Evolutionary conservation across 2,329 filamentous ascomycete species (phyloP), one percentile per base, ranked within the genome.

Genomic region (Aspergillus awamori): DNA sequence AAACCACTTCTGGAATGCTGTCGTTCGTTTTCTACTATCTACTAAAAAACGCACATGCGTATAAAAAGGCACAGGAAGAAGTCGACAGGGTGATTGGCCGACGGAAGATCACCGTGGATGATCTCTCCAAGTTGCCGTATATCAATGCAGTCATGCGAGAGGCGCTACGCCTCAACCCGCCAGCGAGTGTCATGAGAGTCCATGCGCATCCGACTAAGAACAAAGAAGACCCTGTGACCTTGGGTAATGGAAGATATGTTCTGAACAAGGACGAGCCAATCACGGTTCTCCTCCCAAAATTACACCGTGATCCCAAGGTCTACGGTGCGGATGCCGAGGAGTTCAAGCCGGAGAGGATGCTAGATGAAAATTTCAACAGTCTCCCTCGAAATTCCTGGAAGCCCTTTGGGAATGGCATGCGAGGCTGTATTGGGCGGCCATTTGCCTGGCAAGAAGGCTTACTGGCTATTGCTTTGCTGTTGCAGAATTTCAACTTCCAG

Each of bases 371-470:
- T 30, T 92, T 91, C 69, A 83, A 86, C 62, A 84, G 84, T 51
- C 79, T 89, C 36, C 87, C 48, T 5, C 39, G 38, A 0, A 86
- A 86, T 65, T 81, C 82, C 33, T 89, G 86, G 87, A 90, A 90
- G 75, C 89, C 90, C 3, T 93, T 92, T 67, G 90, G 90, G 1
- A 89, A 90, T 61, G 89, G 89, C 1, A 81, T 83, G 63, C 80
- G 90, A 57, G 87, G 80, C 0, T 93, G 90, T 67, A 92, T 93
- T 63, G 90, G 90, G 2, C 80, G 89, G 1, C 82, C 86, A 0
- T 93, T 93, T 70, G 89, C 90, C 1, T 90, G 87, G 87, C 89
- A 93, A 69, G 90, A 93, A 74, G 82, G 84, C 1, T 71, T 89
- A 3, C 76, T 91, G 0, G 82, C 83, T 5, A 79, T 87, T 65